Conservation (phyloP, 2,329 filamentous ascomycete genomes). For the Colletotrichum sp. region DNA sequence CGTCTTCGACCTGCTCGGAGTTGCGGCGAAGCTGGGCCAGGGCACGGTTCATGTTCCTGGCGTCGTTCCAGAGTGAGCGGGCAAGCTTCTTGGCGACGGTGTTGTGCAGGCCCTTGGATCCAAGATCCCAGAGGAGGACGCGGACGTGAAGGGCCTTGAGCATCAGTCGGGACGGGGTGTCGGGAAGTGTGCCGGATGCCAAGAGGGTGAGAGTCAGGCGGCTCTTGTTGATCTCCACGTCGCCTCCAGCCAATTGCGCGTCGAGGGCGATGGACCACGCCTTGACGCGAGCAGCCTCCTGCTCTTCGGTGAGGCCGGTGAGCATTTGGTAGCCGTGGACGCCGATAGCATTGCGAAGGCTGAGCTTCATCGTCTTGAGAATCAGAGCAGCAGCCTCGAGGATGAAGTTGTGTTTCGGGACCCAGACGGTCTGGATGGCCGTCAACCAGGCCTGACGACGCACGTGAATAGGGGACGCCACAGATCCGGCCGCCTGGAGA, state of each 20-base stretch:
- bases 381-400: slow-evolving; percentile 83
- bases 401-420: slow-evolving; percentile 85
- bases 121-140: slow-evolving; percentile 82
- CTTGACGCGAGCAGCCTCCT: slow-evolving; percentile 86
- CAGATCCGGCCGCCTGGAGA: slow-evolving; percentile 66
- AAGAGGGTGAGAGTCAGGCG: slow-evolving; percentile 85
- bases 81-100: slow-evolving; percentile 76
- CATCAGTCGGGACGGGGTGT: slow-evolving; percentile 85
- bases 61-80: slow-evolving; percentile 80
- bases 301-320: slow-evolving; percentile 81
- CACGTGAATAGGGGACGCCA: slow-evolving; percentile 83
- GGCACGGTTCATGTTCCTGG: slow-evolving; percentile 66
- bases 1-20: slow-evolving; percentile 61
- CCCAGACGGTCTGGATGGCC: slow-evolving; percentile 89
- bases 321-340: slow-evolving; percentile 77
- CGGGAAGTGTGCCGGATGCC: slow-evolving; percentile 84
- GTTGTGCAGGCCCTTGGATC: slow-evolving; percentile 71
- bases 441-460: slow-evolving; percentile 92
- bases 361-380: slow-evolving; percentile 83
- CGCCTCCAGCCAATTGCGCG: slow-evolving; percentile 89
- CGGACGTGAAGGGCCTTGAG: slow-evolving; percentile 90
- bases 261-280: slow-evolving; percentile 94
- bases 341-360: slow-evolving; percentile 78
- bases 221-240: slow-evolving; percentile 87
- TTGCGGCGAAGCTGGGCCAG: slow-evolving; percentile 46